Evolutionary conservation across 1,139 yeast genomes (phyloP).

Genomic region (Saccharomyces hybrid): DNA sequence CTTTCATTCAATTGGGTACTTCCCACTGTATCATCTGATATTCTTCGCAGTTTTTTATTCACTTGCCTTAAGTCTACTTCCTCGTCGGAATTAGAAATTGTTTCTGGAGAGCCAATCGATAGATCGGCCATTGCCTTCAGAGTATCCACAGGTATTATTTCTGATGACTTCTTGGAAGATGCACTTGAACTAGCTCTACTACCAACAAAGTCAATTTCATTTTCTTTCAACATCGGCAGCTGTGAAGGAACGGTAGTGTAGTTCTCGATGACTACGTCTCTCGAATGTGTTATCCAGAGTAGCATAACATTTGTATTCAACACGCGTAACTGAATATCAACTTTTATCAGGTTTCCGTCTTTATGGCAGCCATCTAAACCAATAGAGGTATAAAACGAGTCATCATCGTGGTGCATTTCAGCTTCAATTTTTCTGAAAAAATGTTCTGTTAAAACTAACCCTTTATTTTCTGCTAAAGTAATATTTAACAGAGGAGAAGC

Average conservation of each 20-base stretch:
- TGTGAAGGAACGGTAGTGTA: constrained; percentile 34
- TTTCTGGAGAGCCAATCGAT: constrained; percentile 64
- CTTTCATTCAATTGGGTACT: background rate
- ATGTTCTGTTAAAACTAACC: constrained; percentile 36
- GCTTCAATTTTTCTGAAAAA: constrained; percentile 58
- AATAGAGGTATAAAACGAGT: constrained; percentile 47
- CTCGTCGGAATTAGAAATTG: constrained; percentile 46
- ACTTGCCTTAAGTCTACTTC: constrained; percentile 28
- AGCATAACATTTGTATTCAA: constrained; percentile 52
- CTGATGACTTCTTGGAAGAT: constrained; percentile 22
- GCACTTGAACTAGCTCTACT: constrained; percentile 25
- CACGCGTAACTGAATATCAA: constrained; percentile 80
- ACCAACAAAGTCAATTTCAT: constrained; percentile 30
- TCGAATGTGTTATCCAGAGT: constrained; percentile 81
- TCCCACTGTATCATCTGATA: background rate
- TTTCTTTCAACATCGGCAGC: constrained; percentile 33
- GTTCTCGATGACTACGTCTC: constrained; percentile 34
- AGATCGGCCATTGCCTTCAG: constrained; percentile 21
- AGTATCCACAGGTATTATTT: constrained; percentile 15
- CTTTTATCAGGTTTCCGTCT: constrained; percentile 58
- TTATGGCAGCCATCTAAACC: constrained; percentile 65
- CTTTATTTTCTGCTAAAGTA: constrained; percentile 32
- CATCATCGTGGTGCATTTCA: constrained; percentile 20
- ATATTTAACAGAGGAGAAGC: constrained; percentile 38
- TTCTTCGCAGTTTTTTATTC: constrained; percentile 4